These are phyloP conservation scores for Hypoxylon sp. DNA, from an alignment of 2,329 filamentous ascomycete species.

Conservation along the genomic window DNA sequence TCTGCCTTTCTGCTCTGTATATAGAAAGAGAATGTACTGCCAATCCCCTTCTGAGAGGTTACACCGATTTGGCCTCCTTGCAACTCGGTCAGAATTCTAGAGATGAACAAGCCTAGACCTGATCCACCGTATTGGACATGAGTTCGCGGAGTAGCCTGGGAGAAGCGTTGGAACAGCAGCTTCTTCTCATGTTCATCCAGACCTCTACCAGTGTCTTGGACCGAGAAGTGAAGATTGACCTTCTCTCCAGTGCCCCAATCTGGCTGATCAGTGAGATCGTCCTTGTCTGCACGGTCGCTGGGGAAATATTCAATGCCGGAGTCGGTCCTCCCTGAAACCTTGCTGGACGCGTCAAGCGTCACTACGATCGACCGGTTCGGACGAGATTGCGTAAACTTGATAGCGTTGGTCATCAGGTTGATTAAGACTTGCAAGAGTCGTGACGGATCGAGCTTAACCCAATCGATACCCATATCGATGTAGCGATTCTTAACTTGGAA, in stretches of 20 bases:
- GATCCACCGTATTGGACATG: slow-evolving; percentile 81
- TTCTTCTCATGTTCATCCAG: slow-evolving; percentile 76
- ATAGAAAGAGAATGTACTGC: slow-evolving; percentile 84
- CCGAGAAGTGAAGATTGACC: slow-evolving; percentile 80
- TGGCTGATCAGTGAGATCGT: slow-evolving; percentile 65
- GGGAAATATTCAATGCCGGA: slow-evolving; percentile 65
- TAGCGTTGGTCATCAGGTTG: slow-evolving; percentile 79
- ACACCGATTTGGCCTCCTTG: slow-evolving; percentile 86
- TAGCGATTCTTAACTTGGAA: slow-evolving; percentile 79
- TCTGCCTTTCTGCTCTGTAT: slow-evolving; percentile 75
- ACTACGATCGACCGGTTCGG: slow-evolving; percentile 73
- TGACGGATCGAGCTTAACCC: slow-evolving; percentile 82
- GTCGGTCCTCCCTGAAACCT: slow-evolving; percentile 61
- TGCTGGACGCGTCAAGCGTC: slow-evolving; percentile 73
- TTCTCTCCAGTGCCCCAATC: slow-evolving; percentile 82
- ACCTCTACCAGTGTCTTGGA: slow-evolving; percentile 79
- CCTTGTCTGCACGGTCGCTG: slow-evolving; percentile 59
- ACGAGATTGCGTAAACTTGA: slow-evolving; percentile 75
- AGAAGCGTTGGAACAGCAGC: slow-evolving; percentile 77
- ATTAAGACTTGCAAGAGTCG: slow-evolving; percentile 82
- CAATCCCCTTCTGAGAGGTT: slow-evolving; percentile 74
- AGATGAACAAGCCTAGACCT: slow-evolving; percentile 82
- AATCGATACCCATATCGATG: slow-evolving; percentile 74
- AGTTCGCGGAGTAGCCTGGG: slow-evolving; percentile 76
- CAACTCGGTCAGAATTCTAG: slow-evolving; percentile 79